These are phyloP conservation scores for Casuarina glauca DNA, from an alignment of 306 rosid genomes.

Conservation along the genomic window DNA sequence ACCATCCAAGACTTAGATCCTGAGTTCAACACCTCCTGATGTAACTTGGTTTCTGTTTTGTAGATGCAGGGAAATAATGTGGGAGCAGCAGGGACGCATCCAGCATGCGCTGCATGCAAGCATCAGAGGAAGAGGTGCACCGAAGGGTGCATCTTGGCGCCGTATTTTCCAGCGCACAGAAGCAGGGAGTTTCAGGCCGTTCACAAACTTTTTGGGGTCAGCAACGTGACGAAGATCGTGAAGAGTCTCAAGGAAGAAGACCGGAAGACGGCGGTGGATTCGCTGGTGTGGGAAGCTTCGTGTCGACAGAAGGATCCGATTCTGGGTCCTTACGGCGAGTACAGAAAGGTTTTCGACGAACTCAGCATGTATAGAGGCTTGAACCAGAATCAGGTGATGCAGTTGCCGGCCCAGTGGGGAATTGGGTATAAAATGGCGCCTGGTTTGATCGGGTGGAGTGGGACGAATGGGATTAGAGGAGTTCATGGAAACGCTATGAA, in stretches of 20 bases:
- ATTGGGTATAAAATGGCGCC: constrained; percentile 31
- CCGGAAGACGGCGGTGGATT: constrained; percentile 53
- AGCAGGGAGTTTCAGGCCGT: constrained; percentile 65
- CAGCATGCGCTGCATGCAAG: constrained; percentile 88
- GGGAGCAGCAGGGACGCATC: constrained; percentile 29
- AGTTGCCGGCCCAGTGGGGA: constrained; percentile 32
- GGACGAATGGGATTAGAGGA: constrained; percentile 27
- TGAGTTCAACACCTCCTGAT: too few relatives aligned
- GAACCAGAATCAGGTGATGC: constrained; percentile 35
- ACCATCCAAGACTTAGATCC: too few relatives aligned
- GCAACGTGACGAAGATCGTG: constrained; percentile 73
- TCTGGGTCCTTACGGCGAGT: constrained; percentile 68
- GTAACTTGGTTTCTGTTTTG: not conserved
- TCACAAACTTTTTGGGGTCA: constrained; percentile 73
- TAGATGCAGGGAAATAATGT: constrained; percentile 53
- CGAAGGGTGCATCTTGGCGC: constrained; percentile 55
- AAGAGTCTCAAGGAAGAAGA: constrained; percentile 44
- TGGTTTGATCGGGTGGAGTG: constrained; percentile 43
- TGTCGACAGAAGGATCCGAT: constrained; percentile 79
- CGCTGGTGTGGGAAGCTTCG: constrained; percentile 78
- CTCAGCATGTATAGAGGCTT: constrained; percentile 36
- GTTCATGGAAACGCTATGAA: constrained; percentile 21
- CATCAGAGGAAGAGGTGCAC: constrained; percentile 83
- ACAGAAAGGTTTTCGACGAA: constrained; percentile 46
- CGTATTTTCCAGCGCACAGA: constrained; percentile 63